Conservation (phyloP, 1,284 basidiomycete species). For the Ustilago crameri region DNA sequence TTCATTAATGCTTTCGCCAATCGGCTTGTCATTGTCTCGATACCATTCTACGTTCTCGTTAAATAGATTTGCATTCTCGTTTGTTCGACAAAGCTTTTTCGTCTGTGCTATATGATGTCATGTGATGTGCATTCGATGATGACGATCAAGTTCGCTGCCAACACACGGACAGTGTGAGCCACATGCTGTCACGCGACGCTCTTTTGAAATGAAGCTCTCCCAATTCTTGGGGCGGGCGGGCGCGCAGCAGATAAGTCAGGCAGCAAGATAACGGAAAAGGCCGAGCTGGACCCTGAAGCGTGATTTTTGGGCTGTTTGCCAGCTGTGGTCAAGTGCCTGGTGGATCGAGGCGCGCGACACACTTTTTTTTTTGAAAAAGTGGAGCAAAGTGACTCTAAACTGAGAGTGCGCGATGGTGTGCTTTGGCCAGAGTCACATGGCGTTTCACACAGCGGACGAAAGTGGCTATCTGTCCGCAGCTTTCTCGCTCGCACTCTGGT, state of each 20-base stretch:
- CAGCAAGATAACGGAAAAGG: background rate
- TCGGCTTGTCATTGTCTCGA: constrained; percentile 3
- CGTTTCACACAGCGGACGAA: background rate
- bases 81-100: background rate
- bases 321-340: background rate
- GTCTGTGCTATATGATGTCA: background rate
- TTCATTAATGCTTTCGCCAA: constrained; percentile 10
- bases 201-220: background rate
- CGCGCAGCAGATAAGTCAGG: background rate
- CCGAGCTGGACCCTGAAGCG: constrained; percentile 1
- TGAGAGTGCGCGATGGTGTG: constrained; percentile 2
- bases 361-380: background rate
- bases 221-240: too few species aligned
- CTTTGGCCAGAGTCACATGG: constrained; percentile 1
- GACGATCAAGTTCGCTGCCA: too few species aligned
- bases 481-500: background rate
- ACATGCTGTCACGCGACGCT: background rate
- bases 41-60: constrained; percentile 5
- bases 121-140: too few species aligned
- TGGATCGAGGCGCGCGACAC: background rate
- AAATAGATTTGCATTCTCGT: constrained; percentile 8
- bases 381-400: background rate
- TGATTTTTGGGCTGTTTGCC: background rate
- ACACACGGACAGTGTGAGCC: background rate
- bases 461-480: background rate